Evolutionary conservation across 2,329 filamentous ascomycete genomes (phyloP).

Genomic region (Aspergillus bombycis): DNA sequence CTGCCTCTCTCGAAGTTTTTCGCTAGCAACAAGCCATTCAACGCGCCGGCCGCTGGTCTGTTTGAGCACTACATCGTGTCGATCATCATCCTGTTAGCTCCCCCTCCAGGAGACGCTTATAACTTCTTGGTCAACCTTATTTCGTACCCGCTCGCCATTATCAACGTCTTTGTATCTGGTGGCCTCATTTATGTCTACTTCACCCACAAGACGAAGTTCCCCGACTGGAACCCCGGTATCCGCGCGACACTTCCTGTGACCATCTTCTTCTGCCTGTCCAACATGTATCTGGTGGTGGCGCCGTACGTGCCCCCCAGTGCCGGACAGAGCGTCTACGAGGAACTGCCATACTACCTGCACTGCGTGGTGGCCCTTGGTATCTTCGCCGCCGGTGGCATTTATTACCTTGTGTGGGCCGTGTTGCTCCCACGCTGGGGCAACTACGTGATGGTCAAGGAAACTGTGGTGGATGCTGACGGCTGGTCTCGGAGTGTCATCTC

Average conservation of each 20-base stretch:
- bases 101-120: conserved; percentile 69
- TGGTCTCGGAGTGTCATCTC: conserved; percentile 64
- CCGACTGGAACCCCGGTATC: conserved; percentile 54
- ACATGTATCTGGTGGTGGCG: conserved; percentile 56
- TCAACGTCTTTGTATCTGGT: conserved; percentile 56
- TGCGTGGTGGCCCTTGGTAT: conserved; percentile 57
- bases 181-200: conserved; percentile 54
- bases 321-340: conserved; percentile 55
- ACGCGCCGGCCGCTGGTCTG: conserved; percentile 60
- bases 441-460: conserved; percentile 61
- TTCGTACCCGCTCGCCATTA: conserved; percentile 47
- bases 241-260: conserved; percentile 54
- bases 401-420: conserved; percentile 57
- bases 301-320: conserved; percentile 55
- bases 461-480: conserved; percentile 61
- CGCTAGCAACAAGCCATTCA: conserved; percentile 70
- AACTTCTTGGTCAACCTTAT: conserved; percentile 59
- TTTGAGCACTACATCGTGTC: conserved; percentile 70
- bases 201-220: conserved; percentile 39
- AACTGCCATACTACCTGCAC: conserved; percentile 58
- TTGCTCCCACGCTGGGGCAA: conserved; percentile 47
- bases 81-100: conserved; percentile 66
- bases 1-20: conserved; percentile 68
- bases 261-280: conserved; percentile 57
- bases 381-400: conserved; percentile 53